These are phyloP conservation scores for Gynochthodes officinalis DNA, from an alignment of 257 asterid genomes.

Conservation along the genomic window DNA sequence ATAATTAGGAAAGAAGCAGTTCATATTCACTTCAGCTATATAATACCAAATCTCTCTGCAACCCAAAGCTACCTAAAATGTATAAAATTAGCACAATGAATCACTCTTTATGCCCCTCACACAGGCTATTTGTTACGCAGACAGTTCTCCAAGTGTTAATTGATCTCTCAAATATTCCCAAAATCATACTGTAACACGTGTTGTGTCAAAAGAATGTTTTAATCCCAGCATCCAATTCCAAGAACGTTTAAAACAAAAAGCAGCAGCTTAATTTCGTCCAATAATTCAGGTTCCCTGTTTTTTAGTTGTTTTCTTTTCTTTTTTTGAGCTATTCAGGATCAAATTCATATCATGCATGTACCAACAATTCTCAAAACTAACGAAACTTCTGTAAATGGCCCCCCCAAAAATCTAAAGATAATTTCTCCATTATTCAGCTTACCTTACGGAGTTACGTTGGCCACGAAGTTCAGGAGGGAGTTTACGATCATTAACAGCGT, in stretches of 20 bases:
- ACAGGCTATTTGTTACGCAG: background rate
- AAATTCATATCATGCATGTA: background rate
- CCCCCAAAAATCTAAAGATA: no score
- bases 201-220: no score
- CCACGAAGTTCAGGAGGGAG: slow-evolving; percentile 95
- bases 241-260: background rate
- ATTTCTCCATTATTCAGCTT: background rate
- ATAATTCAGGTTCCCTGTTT: no score
- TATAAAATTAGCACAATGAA: background rate
- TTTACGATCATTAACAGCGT: slow-evolving; percentile 73
- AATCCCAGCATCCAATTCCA: no score
- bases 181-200: background rate
- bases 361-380: background rate
- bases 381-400: no score
- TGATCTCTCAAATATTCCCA: background rate
- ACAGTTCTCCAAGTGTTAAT: background rate
- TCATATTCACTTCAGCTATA: background rate
- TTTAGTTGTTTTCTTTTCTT: no score
- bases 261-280: background rate
- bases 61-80: background rate
- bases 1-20: background rate
- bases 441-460: slow-evolving; percentile 76
- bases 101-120: background rate
- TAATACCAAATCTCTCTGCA: background rate
- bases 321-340: background rate